Evolutionary conservation across 2,329 filamentous ascomycete species (phyloP).

Genomic region (Kalaharituber pfeilii): DNA sequence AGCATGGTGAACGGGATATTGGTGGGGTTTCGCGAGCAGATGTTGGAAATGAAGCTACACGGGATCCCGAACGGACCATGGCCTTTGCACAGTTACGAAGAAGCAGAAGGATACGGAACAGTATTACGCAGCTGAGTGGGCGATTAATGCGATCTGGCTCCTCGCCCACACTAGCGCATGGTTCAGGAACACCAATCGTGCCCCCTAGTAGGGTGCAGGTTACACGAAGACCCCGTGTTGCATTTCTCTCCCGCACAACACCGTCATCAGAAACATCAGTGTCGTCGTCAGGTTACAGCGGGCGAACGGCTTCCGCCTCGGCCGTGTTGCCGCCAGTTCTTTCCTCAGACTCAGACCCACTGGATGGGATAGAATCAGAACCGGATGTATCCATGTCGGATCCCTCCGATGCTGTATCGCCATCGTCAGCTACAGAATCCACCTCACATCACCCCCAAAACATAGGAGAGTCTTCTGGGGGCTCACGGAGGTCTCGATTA

Average conservation of each 20-base stretch:
- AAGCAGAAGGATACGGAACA: conserved; percentile 15
- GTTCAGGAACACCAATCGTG: background rate
- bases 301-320: background rate
- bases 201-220: background rate
- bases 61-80: conserved; percentile 1
- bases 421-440: background rate
- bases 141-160: background rate
- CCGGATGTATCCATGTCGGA: background rate
- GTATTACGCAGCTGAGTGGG: conserved; percentile 4
- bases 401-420: background rate
- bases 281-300: background rate
- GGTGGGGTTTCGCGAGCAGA: conserved; percentile 6
- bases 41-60: conserved; percentile 5
- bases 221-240: background rate
- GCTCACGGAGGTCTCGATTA: conserved; percentile 13
- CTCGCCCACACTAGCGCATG: background rate
- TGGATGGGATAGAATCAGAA: background rate
- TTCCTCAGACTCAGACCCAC: background rate
- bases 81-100: conserved; percentile 14
- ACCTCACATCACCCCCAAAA: background rate
- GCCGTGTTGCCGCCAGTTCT: background rate
- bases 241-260: background rate
- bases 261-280: background rate
- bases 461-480: background rate
- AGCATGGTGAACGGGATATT: conserved; percentile 4